phyloP scores from a whole-genome alignment of 257 asterid species.

The Fraxinus excelsior region DNA sequence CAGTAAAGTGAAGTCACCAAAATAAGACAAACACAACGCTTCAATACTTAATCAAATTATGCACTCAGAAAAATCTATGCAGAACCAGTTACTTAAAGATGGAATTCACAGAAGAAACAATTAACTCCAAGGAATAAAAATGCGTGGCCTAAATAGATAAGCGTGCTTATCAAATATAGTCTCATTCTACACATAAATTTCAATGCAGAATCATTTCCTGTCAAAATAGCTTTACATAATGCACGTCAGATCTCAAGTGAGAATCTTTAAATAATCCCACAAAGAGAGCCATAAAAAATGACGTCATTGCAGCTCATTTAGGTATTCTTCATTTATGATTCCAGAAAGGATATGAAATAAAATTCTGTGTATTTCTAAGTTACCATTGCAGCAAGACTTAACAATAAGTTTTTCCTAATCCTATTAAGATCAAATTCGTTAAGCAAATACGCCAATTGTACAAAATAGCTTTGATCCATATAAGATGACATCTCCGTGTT shows the following conservation, averaged over 20 bases:
- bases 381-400: neutral
- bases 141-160: neutral
- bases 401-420: neutral
- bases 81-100: neutral
- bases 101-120: neutral
- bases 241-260: neutral
- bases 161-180: neutral
- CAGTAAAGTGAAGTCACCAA: neutral
- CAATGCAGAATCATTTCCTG: neutral
- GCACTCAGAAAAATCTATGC: neutral
- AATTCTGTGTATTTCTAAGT: neutral
- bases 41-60: neutral
- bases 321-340: neutral
- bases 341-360: neutral
- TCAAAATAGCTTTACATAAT: neutral
- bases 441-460: neutral
- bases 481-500: neutral
- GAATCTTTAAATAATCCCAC: neutral
- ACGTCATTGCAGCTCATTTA: neutral
- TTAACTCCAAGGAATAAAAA: neutral
- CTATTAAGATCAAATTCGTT: neutral
- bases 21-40: neutral
- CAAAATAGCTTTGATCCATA: neutral
- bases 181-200: neutral
- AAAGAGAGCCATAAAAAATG: neutral